Evolutionary conservation across 139 green algal species (phyloP), one percentile per base, ranked within the genome.

Genomic region (Coccomyxa sp.): DNA sequence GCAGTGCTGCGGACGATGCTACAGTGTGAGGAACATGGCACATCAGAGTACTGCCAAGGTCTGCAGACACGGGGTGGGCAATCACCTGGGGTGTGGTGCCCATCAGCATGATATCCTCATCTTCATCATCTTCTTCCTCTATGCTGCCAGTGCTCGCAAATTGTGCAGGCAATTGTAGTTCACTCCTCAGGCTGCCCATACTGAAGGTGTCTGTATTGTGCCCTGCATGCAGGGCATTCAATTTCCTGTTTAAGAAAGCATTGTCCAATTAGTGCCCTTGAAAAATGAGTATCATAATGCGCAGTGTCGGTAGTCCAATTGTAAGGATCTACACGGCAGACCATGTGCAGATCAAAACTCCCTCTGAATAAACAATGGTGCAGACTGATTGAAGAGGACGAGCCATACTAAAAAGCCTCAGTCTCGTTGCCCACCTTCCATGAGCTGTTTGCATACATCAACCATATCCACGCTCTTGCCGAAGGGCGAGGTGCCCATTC

Each of bases 381-480:
- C 66, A 74, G 66, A 31, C 1, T 30, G 23, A 77, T 10, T 32
- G 16, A 31, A 51, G 25, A 77, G 71, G 27, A 18, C 9, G 25
- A 45, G 21, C 71, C n/a, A 51, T 77, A 18, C 9, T 31, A 45
- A n/a, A n/a, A n/a, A 32, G 14, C 16, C 17, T 31, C 71, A 38
- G 21, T 9, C 7, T 32, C 16, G 12, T n/a, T 23, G 71, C 45
- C 90, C 88, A 27, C 81, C 85, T 58, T 93, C 88, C 88, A 96
- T 94, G 28, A 97, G 86, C 59, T 92, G 85, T 7, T 84, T 86
- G 80, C 85, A 92, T 81, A 95, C 87, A 79, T 97, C 92, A 66
- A 92, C 86, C 93, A 97, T 97, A 86, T 97, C 93, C 15, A 96
- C 85, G n/a, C 67, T 88, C 68, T 89, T 89, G 58, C 93, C 92